phyloP scores from a whole-genome alignment of 345 rosid genomes.

The Populus davidiana region DNA sequence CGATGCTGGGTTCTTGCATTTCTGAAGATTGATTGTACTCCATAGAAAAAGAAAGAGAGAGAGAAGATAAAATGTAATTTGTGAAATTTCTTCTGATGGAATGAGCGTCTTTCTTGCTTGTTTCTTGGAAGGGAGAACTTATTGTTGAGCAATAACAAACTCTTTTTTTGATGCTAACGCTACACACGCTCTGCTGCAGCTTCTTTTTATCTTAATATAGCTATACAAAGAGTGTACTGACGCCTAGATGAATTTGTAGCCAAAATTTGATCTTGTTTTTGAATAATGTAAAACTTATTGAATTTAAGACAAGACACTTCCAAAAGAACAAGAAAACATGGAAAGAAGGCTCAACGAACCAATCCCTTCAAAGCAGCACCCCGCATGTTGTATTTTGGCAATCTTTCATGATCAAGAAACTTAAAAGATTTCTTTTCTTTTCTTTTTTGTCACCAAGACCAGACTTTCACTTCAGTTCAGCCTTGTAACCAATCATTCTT shows the following conservation, averaged over 20 bases:
- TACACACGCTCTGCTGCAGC: neutral
- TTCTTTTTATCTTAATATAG: neutral
- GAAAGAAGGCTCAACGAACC: neutral
- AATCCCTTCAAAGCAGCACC: neutral
- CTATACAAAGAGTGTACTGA: neutral
- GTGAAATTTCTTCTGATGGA: neutral
- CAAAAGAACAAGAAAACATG: neutral
- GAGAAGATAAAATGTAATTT: neutral
- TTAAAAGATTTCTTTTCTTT: too few relatives aligned
- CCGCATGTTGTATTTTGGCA: neutral
- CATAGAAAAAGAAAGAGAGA: conserved; percentile 18
- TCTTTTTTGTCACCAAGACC: neutral
- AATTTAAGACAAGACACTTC: neutral
- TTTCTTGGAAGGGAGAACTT: neutral
- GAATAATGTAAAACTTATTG: neutral
- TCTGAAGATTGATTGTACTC: conserved; percentile 41
- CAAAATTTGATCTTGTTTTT: neutral
- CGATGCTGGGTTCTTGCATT: conserved; percentile 94
- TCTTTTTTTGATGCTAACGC: neutral
- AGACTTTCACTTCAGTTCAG: conserved; percentile 18
- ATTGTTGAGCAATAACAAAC: neutral
- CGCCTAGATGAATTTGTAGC: conserved; percentile 1
- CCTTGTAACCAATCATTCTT: conserved; percentile 10
- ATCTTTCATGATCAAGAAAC: too few relatives aligned
- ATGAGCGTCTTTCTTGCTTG: neutral